Conservation (phyloP, 169 alveolate genomes). For the Miamiensis avidus region DNA sequence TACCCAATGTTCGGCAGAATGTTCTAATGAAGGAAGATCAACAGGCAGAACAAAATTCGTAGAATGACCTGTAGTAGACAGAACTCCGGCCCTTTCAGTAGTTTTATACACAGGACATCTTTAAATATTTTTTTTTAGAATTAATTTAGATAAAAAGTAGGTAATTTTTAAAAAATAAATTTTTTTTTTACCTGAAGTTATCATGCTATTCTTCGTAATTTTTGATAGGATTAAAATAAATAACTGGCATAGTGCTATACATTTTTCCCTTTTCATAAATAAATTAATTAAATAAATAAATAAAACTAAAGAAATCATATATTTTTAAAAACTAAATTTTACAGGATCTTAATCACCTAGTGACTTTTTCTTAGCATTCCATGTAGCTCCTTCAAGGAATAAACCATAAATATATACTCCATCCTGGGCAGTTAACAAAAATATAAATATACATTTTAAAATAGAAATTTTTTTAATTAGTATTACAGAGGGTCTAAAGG, state of each 20-base stretch:
- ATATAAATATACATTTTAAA: background rate
- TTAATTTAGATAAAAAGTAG: too few species aligned
- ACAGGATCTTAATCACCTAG: slow-evolving; percentile 73
- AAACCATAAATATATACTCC: slow-evolving; percentile 91
- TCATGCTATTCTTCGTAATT: slow-evolving; percentile 68
- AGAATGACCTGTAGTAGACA: slow-evolving; percentile 87
- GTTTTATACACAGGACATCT: slow-evolving; percentile 92
- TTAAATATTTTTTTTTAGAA: too few species aligned
- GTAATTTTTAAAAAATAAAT: too few species aligned
- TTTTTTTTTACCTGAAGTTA: slow-evolving; percentile 72
- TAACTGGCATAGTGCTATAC: slow-evolving; percentile 81
- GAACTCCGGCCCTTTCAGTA: slow-evolving; percentile 89
- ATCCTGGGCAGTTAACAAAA: slow-evolving; percentile 62
- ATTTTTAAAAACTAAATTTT: background rate
- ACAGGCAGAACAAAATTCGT: slow-evolving; percentile 80
- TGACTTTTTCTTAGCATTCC: slow-evolving; percentile 75
- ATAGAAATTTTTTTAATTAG: background rate
- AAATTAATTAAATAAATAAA: slow-evolving; percentile 16
- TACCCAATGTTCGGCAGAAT: slow-evolving; percentile 76
- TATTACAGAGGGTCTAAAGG: slow-evolving; percentile 27
- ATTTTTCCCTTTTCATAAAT: slow-evolving; percentile 57
- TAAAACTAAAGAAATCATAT: background rate
- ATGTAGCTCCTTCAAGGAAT: slow-evolving; percentile 88
- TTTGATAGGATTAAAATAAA: slow-evolving; percentile 84
- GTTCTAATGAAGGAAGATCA: slow-evolving; percentile 68